These are phyloP conservation scores for Casuarina cunninghamiana DNA, from an alignment of 306 rosid species.

Conservation along the genomic window DNA sequence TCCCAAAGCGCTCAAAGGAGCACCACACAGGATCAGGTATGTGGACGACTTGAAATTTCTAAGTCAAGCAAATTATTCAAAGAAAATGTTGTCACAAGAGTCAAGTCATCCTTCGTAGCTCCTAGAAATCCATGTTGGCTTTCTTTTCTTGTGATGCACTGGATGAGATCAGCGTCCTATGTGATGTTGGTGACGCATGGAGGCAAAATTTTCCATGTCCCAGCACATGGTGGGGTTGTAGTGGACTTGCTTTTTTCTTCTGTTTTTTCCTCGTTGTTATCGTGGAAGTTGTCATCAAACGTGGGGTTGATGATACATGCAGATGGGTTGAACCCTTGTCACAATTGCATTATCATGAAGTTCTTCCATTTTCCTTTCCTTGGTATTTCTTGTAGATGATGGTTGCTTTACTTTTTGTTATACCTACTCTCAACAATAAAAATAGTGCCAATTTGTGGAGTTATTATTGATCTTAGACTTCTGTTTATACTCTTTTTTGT, in stretches of 20 bases:
- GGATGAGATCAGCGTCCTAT: neutral
- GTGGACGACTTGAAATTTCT: constrained; percentile 20
- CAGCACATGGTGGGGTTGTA: no score
- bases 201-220: no score
- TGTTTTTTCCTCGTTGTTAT: neutral
- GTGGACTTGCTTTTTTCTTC: no score
- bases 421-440: neutral
- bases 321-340: neutral
- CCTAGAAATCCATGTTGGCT: neutral
- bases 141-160: neutral
- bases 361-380: no score
- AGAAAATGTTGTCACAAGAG: constrained; percentile 6
- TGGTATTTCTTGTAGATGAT: neutral
- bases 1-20: no score
- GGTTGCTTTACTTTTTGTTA: neutral
- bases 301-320: neutral
- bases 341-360: neutral
- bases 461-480: no score
- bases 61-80: neutral
- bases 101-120: constrained; percentile 15
- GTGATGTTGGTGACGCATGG: neutral
- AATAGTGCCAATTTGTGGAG: no score
- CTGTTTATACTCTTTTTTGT: no score
- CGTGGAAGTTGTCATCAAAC: neutral
- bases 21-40: neutral